A percentile compares a stretch with the other conserved stretches of the same genome.
Evolutionary conservation across 2,329 filamentous ascomycete genomes (phyloP).

Genomic region (Nemania sp.): DNA sequence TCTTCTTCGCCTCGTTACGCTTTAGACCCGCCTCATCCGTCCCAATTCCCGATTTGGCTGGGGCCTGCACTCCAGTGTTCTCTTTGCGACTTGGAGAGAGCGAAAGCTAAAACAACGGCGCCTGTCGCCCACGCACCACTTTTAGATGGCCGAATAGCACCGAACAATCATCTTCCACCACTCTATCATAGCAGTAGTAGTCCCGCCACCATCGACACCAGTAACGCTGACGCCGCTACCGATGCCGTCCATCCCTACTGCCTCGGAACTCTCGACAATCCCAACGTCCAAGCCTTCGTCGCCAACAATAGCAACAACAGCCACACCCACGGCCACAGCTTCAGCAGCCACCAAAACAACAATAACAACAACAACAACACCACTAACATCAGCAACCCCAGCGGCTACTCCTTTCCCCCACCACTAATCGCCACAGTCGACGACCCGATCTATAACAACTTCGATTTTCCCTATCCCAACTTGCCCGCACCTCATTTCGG

Average conservation of each 20-base stretch:
- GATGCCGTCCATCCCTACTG: not conserved
- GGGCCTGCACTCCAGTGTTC: not conserved
- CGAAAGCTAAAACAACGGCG: conserved; percentile 32
- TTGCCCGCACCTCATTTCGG: conserved; percentile 12
- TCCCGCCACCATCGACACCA: not conserved
- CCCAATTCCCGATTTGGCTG: not conserved
- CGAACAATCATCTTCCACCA: not conserved
- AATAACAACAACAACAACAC: not conserved
- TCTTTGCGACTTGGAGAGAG: conserved; percentile 18
- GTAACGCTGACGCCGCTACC: not conserved
- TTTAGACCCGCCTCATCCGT: conserved; percentile 10
- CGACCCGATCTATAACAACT: conserved; percentile 24
- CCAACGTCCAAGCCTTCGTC: not conserved
- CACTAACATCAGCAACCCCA: not conserved
- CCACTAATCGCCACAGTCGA: conserved; percentile 10
- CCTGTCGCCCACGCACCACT: conserved; percentile 26
- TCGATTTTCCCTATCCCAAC: not conserved
- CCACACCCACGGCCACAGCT: not conserved
- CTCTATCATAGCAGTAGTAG: not conserved
- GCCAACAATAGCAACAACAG: not conserved
- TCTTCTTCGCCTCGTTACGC: not conserved
- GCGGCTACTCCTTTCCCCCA: conserved; percentile 16
- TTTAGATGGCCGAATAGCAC: conserved; percentile 31
- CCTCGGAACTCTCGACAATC: not conserved
- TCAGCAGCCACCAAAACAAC: too few relatives aligned